Conservation (phyloP, 805 yeast species). For the Babjeviella inositovora region DNA sequence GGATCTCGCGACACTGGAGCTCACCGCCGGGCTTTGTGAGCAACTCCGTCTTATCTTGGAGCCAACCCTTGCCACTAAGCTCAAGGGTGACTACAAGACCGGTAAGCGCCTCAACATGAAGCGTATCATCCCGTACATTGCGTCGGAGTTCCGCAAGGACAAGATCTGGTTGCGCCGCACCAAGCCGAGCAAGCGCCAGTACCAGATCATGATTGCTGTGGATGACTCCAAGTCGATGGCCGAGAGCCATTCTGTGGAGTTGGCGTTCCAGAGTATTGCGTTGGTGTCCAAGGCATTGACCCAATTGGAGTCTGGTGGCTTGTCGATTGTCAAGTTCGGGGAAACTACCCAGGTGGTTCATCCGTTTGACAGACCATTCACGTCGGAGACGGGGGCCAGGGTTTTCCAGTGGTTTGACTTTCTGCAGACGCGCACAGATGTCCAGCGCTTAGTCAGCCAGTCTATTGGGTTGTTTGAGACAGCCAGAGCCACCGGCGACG, state of each 20-base stretch:
- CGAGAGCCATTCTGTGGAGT: slow-evolving; percentile 75
- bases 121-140: slow-evolving; percentile 93
- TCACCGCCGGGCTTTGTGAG: slow-evolving; percentile 79
- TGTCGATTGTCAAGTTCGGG: slow-evolving; percentile 85
- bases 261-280: slow-evolving; percentile 91
- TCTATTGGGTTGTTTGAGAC: slow-evolving; percentile 60
- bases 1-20: slow-evolving; percentile 74
- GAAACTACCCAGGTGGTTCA: slow-evolving; percentile 72
- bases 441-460: slow-evolving; percentile 51
- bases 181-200: slow-evolving; percentile 92
- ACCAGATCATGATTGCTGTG: slow-evolving; percentile 93
- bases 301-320: slow-evolving; percentile 86
- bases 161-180: slow-evolving; percentile 97
- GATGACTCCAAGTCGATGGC: slow-evolving; percentile 98
- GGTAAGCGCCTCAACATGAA: slow-evolving; percentile 97
- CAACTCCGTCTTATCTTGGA: slow-evolving; percentile 85
- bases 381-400: slow-evolving; percentile 67
- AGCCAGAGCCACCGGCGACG: slow-evolving; percentile 25
- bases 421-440: slow-evolving; percentile 78
- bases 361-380: slow-evolving; percentile 77
- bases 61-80: slow-evolving; percentile 91
- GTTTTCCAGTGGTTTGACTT: slow-evolving; percentile 83
- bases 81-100: slow-evolving; percentile 90
- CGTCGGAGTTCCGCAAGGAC: slow-evolving; percentile 92
- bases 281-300: slow-evolving; percentile 87